Evolutionary conservation across 106 monocot species (phyloP).

Genomic region (Dioscorea alata): DNA sequence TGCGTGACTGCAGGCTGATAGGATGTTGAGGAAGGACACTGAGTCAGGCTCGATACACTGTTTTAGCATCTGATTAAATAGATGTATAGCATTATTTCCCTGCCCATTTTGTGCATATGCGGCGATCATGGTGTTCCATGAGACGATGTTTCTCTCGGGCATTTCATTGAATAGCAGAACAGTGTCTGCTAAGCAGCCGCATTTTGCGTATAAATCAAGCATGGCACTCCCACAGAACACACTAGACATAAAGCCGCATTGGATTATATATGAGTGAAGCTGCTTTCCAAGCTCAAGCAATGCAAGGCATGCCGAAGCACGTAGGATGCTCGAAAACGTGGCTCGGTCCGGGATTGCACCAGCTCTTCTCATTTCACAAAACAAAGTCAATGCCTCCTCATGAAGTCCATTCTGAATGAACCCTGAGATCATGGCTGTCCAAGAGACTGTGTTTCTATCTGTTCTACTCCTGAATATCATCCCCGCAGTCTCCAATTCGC

Average conservation of each 20-base stretch:
- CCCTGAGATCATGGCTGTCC: conserved; percentile 81
- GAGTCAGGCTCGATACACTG: conserved; percentile 45
- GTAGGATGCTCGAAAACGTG: conserved; percentile 58
- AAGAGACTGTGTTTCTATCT: conserved; percentile 48
- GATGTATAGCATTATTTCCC: conserved; percentile 47
- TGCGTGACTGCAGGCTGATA: conserved; percentile 74
- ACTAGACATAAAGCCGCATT: conserved; percentile 43
- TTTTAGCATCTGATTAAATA: conserved; percentile 44
- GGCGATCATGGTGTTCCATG: conserved; percentile 73
- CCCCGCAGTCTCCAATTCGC: conserved; percentile 38
- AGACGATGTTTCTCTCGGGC: conserved; percentile 61
- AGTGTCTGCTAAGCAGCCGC: conserved; percentile 60
- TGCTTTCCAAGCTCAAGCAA: conserved; percentile 59
- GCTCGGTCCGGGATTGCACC: conserved; percentile 45
- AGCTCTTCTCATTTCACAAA: conserved; percentile 51
- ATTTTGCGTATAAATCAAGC: conserved; percentile 82
- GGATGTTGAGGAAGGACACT: conserved; percentile 58
- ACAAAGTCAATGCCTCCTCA: conserved; percentile 59
- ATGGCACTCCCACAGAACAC: conserved; percentile 64
- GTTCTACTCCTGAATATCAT: conserved; percentile 34
- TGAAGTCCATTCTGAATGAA: conserved; percentile 47
- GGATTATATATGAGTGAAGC: conserved; percentile 47
- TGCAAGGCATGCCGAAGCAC: conserved; percentile 49
- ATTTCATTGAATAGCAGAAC: conserved; percentile 42
- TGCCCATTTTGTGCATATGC: conserved; percentile 79